Conservation (phyloP, 2,329 filamentous ascomycete genomes). For the Pseudocercospora macadamiae region DNA sequence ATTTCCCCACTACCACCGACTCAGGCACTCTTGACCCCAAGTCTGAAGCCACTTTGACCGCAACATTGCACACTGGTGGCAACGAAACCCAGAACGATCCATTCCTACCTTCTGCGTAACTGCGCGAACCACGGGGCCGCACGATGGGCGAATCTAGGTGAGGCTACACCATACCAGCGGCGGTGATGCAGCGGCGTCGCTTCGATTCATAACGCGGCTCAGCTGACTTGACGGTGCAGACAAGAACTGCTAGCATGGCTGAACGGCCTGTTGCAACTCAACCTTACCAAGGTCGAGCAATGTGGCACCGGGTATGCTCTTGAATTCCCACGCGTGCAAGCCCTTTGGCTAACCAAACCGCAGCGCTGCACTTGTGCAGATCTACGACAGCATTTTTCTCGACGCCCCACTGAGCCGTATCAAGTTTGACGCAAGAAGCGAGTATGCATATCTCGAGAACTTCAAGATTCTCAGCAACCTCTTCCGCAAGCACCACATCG, state of each 20-base stretch:
- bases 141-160: slow-evolving; percentile 31
- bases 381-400: slow-evolving; percentile 97
- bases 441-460: slow-evolving; percentile 97
- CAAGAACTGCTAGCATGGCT: slow-evolving; percentile 96
- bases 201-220: not conserved
- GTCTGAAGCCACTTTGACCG: too few relatives aligned
- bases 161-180: not conserved
- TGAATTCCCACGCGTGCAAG: slow-evolving; percentile 28
- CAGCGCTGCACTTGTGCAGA: slow-evolving; percentile 93
- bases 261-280: slow-evolving; percentile 96
- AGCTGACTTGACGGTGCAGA: slow-evolving; percentile 54
- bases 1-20: too few relatives aligned
- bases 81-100: too few relatives aligned
- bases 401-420: slow-evolving; percentile 94
- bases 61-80: not conserved
- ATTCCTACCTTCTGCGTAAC: not conserved
- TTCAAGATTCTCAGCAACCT: slow-evolving; percentile 94
- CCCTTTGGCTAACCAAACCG: slow-evolving; percentile 20
- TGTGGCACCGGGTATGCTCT: slow-evolving; percentile 92
- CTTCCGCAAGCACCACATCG: slow-evolving; percentile 84
- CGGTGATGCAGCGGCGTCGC: not conserved
- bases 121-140: slow-evolving; percentile 1
- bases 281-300: slow-evolving; percentile 97
- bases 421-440: slow-evolving; percentile 97
- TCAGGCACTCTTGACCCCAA: too few relatives aligned